Evolutionary conservation across 306 rosid species (phyloP).

Genomic region (Clitoria ternatea): DNA sequence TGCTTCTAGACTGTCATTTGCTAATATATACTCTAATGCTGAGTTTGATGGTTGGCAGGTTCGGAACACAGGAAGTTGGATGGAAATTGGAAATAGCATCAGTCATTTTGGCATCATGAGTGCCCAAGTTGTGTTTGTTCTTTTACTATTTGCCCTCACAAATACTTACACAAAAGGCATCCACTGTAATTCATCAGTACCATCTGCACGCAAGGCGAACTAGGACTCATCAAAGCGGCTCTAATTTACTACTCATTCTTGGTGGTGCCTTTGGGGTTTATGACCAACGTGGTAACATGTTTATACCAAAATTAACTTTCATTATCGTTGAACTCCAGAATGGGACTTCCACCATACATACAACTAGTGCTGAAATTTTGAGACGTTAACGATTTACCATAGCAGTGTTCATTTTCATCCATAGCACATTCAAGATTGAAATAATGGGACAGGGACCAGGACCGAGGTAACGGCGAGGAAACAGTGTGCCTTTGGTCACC

Average conservation of each 20-base stretch:
- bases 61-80: constrained; percentile 87
- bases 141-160: constrained; percentile 77
- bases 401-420: background rate
- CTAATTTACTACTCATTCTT: constrained; percentile 8
- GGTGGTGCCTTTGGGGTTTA: background rate
- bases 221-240: constrained; percentile 27
- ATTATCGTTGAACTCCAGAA: background rate
- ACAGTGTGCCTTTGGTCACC: background rate
- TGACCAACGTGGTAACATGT: constrained; percentile 4
- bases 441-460: constrained; percentile 5
- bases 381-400: background rate
- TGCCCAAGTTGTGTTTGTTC: constrained; percentile 88
- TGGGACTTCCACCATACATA: constrained; percentile 15
- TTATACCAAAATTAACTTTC: background rate
- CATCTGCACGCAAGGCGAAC: constrained; percentile 58
- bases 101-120: constrained; percentile 91
- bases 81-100: constrained; percentile 92
- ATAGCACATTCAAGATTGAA: background rate
- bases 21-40: background rate
- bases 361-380: constrained; percentile 26
- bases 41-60: constrained; percentile 45
- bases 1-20: background rate
- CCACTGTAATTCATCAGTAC: constrained; percentile 37
- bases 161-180: constrained; percentile 67
- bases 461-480: background rate